Base-by-base conservation (phyloP, 148 eudicot species). In the Chenopodium album region DNA sequence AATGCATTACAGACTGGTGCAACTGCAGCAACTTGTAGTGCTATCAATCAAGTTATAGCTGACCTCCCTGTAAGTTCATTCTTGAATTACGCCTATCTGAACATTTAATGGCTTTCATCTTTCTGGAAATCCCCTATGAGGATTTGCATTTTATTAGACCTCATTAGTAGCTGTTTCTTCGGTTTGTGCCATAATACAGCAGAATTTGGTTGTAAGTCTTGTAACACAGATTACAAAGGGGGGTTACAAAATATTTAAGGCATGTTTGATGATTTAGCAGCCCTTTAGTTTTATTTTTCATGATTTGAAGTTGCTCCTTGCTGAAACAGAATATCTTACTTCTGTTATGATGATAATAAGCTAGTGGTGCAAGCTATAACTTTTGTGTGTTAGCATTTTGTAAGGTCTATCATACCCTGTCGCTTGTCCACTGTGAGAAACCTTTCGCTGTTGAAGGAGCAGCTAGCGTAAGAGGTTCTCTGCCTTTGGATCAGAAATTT, bases 1-100 rank as follows among this genome's bases (percentile, higher is more conserved):
- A 92, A 95, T 74, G 92, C 98, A 63, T 80, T 93, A 78, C 98
- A 95, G 87, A 95, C 93, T 85, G 98, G 98, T 74, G 98, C 98
- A 80, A 92, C 98, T 83, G 98, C 98, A 70, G 98, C 97, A 41
- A 94, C 98, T 81, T 95, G 98, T 87, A 91, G 98, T 89, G 98
- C 98, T 77, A 93, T 95, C 78, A 92, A 76, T 89, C 98, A 92
- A 93, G 92, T 93, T 78, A 88, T 95, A 83, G 81, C 97, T 75
- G 98, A 95, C 89, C 98, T 95, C 81, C 98, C 98, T 29, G 98
- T 93, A 91, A 89, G 97, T 90, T 85, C 62, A 29, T 19, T 29
- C 22, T 64, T 67, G 65, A 10, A 22, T 17, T 56, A 56, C 17
- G 62, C 62, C 4, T 71, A 3, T 11, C 8, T 73, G 47, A 23